Evolutionary conservation across 495 filamentous ascomycete genomes (phyloP), one percentile per base, ranked within the genome.

Genomic region (Diplogelasinospora grovesii): DNA sequence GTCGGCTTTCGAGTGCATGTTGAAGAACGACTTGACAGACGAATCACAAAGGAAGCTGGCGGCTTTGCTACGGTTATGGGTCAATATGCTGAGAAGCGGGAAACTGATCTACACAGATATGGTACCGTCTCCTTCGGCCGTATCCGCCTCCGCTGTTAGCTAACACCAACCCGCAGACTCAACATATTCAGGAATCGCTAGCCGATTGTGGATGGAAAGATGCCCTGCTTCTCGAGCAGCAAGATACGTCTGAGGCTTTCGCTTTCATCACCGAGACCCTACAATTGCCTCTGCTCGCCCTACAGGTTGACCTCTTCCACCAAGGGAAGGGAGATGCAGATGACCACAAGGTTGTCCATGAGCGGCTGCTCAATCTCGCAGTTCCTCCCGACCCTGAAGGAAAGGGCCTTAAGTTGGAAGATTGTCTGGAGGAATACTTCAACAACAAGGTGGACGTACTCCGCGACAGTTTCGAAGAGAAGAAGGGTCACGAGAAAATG

Each of bases 291-390:
- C 76, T 95, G 6, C 77, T 98, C 15, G 87, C 90, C 0, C 64
- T 98, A 13, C 94, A 94, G 48, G 89, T 96, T 71, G 89, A 96
- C 52, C 81, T 98, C 19, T 96, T 85, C 48, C 92, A 98, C 46
- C 82, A 83, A 5, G 92, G 89, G 3, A 87, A 92, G 55, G 78
- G 86, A 43, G 77, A 74, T 19, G 77, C 71, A 16, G 89, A 89
- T 52, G 92, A 98, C 53, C 92, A 96, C 64, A 93, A 92, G 54
- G 85, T 94, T 36, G 74, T 98, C 28, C 87, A 93, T 39, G 92
- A 98, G 61, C 71, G 92, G 36, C 57, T 95, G 26, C 73, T 98
- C n/a, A 89, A 96, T 48, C 81, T 98, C 40, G 87, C 86, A 2
- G 80, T 95, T 16, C 86, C 86, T 3, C 66, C 76, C 1, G 60